Percentiles rank a stretch among this genome's conserved stretches.
Evolutionary conservation across 2,329 filamentous ascomycete genomes (phyloP).

Genomic region (Hymenoscyphus linearis): DNA sequence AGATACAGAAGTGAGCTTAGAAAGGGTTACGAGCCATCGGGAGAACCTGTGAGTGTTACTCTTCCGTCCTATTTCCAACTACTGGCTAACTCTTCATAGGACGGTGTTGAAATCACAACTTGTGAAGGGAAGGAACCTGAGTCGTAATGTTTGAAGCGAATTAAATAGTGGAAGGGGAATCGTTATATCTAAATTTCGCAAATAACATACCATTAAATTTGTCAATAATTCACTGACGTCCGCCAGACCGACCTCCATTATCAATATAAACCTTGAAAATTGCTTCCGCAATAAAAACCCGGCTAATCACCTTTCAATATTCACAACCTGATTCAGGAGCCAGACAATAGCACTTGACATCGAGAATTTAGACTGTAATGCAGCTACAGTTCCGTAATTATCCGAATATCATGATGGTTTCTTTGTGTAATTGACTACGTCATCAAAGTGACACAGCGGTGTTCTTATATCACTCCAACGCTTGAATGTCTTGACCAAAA

Average conservation of each 20-base stretch:
- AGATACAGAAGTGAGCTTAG: slow-evolving; percentile 60
- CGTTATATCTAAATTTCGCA: no score
- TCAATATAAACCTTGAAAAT: no score
- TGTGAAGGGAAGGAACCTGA: slow-evolving; percentile 40
- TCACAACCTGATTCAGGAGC: no score
- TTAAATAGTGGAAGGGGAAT: no score
- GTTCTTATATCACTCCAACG: not conserved
- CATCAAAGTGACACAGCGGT: not conserved
- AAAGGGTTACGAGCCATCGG: slow-evolving; percentile 63
- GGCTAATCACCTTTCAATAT: no score
- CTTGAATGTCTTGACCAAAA: not conserved
- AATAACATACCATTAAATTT: no score
- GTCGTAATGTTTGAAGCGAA: not conserved
- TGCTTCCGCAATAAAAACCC: no score
- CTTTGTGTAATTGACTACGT: not conserved
- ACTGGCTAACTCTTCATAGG: slow-evolving; percentile 39
- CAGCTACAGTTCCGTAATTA: not conserved
- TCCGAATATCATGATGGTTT: not conserved
- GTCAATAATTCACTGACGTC: no score
- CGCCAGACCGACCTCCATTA: no score
- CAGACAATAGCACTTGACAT: no score
- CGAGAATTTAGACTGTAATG: not conserved
- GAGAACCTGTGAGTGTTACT: slow-evolving; percentile 49
- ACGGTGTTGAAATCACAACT: slow-evolving; percentile 61
- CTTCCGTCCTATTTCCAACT: not conserved